A percentile compares a stretch with the other conserved stretches of the same genome.
Evolutionary conservation across 169 alveolate genomes (phyloP).

Genomic region (Plasmodium malariae): DNA sequence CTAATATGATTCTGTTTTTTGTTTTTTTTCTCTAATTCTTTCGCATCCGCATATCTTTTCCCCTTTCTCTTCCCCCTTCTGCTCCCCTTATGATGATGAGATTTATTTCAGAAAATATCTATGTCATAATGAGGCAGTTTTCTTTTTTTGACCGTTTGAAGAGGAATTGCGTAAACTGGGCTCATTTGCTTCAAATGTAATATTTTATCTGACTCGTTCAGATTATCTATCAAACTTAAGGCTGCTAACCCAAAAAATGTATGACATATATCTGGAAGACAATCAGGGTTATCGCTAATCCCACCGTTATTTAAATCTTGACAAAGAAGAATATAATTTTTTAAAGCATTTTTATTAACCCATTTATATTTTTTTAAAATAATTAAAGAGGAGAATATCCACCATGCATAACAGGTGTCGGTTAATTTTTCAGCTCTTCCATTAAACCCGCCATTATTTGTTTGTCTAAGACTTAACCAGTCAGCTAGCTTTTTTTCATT

Average conservation of each 20-base stretch:
- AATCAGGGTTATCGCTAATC: conserved; percentile 95
- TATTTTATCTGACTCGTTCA: conserved; percentile 14
- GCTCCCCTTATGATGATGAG: background rate
- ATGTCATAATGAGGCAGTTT: conserved; percentile 22
- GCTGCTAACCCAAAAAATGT: conserved; percentile 97
- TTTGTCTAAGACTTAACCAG: conserved; percentile 95
- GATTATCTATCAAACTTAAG: conserved; percentile 87
- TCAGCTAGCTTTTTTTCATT: conserved; percentile 75
- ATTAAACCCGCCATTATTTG: conserved; percentile 96
- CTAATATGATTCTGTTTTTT: too few species aligned
- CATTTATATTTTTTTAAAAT: conserved; percentile 88
- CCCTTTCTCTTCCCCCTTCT: background rate
- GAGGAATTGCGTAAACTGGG: conserved; percentile 83
- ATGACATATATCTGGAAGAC: conserved; percentile 96
- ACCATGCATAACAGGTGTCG: conserved; percentile 98
- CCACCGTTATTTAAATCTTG: conserved; percentile 95
- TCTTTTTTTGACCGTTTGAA: conserved; percentile 37
- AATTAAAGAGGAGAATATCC: conserved; percentile 92
- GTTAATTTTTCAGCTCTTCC: conserved; percentile 98
- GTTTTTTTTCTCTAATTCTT: background rate
- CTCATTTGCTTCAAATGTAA: conserved; percentile 65
- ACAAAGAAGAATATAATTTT: conserved; percentile 89
- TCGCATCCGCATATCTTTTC: background rate
- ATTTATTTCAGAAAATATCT: background rate
- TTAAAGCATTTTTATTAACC: conserved; percentile 90